phyloP scores from a whole-genome alignment of 441 rosid genomes.

The Syzygium malaccense region DNA sequence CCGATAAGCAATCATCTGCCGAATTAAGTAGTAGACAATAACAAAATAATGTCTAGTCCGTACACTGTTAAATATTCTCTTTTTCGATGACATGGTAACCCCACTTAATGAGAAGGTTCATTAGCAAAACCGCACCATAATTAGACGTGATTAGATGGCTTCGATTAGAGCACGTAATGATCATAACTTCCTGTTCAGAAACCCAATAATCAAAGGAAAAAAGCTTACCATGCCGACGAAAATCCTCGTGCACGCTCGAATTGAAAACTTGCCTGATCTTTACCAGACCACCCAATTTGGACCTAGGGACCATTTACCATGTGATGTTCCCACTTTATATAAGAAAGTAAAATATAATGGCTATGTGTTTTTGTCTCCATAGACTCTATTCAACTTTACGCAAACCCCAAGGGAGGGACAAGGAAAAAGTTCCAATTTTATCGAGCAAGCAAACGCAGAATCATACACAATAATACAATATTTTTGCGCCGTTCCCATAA shows the following conservation, averaged over 20 bases:
- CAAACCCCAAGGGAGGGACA: conserved; percentile 17
- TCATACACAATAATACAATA: not conserved
- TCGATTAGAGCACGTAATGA: not conserved
- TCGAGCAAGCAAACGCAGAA: conserved; percentile 30
- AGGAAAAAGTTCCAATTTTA: conserved; percentile 27
- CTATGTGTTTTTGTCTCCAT: not conserved
- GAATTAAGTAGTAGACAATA: not conserved
- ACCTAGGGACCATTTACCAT: conserved; percentile 17
- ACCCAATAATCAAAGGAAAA: not conserved
- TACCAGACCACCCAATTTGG: conserved; percentile 16
- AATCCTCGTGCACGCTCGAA: conserved; percentile 13
- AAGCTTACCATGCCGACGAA: not conserved
- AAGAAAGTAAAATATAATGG: not conserved
- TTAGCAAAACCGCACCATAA: not conserved
- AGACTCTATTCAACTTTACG: conserved; percentile 31
- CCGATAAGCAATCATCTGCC: not conserved
- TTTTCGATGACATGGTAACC: not conserved
- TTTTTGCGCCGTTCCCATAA: not conserved
- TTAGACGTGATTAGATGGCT: not conserved
- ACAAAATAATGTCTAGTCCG: not conserved
- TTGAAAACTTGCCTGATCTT: conserved; percentile 21
- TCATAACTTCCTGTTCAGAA: not conserved
- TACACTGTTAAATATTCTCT: not conserved
- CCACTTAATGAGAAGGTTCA: not conserved
- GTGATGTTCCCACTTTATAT: conserved; percentile 6